Percentiles rank a stretch among this genome's conserved stretches.
phyloP scores from a whole-genome alignment of 2,329 filamentous ascomycete species.

The Aspergillus sp. region DNA sequence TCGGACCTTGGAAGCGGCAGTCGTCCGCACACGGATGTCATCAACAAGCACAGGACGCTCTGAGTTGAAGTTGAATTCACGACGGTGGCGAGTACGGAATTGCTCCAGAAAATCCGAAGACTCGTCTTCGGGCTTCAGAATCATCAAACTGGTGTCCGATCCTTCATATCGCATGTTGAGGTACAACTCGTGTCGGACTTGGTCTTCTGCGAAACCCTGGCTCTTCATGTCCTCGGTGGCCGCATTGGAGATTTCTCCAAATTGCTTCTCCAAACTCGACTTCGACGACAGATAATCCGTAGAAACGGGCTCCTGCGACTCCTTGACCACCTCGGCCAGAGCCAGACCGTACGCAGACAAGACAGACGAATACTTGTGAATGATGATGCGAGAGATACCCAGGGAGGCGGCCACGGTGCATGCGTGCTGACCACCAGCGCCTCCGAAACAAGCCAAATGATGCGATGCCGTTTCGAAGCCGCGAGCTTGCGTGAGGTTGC shows the following conservation, averaged over 20 bases:
- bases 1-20: slow-evolving; percentile 58
- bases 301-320: slow-evolving; percentile 60
- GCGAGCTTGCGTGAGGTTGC: slow-evolving; percentile 14
- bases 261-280: slow-evolving; percentile 56
- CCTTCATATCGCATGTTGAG: slow-evolving; percentile 47
- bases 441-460: slow-evolving; percentile 25
- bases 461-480: slow-evolving; percentile 18
- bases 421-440: slow-evolving; percentile 35
- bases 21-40: slow-evolving; percentile 79
- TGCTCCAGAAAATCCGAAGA: slow-evolving; percentile 80
- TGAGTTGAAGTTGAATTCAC: slow-evolving; percentile 85
- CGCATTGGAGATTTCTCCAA: slow-evolving; percentile 67
- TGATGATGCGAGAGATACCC: slow-evolving; percentile 36
- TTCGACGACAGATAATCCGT: slow-evolving; percentile 45
- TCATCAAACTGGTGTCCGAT: slow-evolving; percentile 45
- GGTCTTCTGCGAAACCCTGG: slow-evolving; percentile 39
- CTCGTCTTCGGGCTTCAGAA: slow-evolving; percentile 56
- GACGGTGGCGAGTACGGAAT: slow-evolving; percentile 78
- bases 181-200: slow-evolving; percentile 40
- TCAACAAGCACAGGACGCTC: slow-evolving; percentile 83
- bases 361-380: slow-evolving; percentile 38
- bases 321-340: slow-evolving; percentile 85
- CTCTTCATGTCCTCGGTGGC: slow-evolving; percentile 33
- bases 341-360: slow-evolving; percentile 34
- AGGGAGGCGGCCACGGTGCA: slow-evolving; percentile 37